Base-by-base conservation (phyloP, 2,329 filamentous ascomycete species). In the Claviceps digitariae region DNA sequence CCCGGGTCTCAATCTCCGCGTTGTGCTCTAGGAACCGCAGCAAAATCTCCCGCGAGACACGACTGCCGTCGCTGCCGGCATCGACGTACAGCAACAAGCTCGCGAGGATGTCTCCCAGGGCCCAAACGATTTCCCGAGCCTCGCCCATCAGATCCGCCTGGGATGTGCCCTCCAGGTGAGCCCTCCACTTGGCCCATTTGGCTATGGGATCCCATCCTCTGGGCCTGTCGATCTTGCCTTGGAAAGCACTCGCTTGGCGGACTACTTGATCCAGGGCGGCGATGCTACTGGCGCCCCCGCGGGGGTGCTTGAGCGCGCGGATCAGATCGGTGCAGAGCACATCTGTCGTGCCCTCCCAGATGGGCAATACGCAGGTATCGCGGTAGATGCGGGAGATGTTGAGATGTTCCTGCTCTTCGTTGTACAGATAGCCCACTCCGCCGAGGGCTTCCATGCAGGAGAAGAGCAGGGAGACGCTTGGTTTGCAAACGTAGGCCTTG, bases 261-360 rank as follows among this genome's bases (percentile, higher is more conserved):
- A 77, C 60, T 45, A 77, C 63, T 45, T 63, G 64, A 20, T 72
- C 71, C 21, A 79, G 59, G 1, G 72, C 74, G n/a, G 68, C 63
- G 3, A 74, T 55, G 36, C 65, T 67, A 10, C 63, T 66, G 12
- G 53, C 60, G 4, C 69, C 74, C 1, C 56, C 63, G 25, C 64
- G 64, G 0, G 71, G 64, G 36, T 77, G 72, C 56, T 75, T 76
- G 44, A 79, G 54, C 0, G 73, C 72, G 21, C 74, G 63, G 15
- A 77, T 56, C 17, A 75, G 69, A 55, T 77, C 76, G 1, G 70
- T 72, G 4, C 79, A 79, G 53, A 89, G 71, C 6, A 89, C 82
- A 60, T 87, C 83, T 0, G 83, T 86, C 0, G 85, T 88, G 1
- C 84, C 83, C 64, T 86, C 83, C 82, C 83, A 86, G 49, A 88